A percentile compares a stretch with the other conserved stretches of the same genome.
Conservation (phyloP, 108 stramenopile genomes). For the Chaetoceros tenuissimus region DNA sequence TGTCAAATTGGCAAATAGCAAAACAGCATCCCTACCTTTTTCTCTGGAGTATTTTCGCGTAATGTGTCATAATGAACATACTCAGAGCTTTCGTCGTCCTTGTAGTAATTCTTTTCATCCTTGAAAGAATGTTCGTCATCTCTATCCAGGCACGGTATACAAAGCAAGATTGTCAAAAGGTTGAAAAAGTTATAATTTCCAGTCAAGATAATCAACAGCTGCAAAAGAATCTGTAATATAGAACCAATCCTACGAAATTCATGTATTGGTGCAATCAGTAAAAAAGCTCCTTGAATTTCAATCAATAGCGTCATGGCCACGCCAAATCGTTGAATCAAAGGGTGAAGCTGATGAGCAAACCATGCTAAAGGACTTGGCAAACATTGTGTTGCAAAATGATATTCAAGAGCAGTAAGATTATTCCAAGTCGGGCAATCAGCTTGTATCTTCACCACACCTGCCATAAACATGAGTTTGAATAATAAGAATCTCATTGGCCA, state of each 20-base stretch:
- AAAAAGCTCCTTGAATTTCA: slow-evolving; percentile 51
- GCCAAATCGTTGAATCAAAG: slow-evolving; percentile 34
- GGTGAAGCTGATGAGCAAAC: slow-evolving; percentile 45
- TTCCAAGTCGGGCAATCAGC: slow-evolving; percentile 63
- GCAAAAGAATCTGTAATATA: slow-evolving; percentile 45
- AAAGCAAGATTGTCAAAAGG: slow-evolving; percentile 49
- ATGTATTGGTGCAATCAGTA: slow-evolving; percentile 34
- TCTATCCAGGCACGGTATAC: slow-evolving; percentile 30
- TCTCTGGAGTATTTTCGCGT: too few relatives aligned
- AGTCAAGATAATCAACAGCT: slow-evolving; percentile 50
- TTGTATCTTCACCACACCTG: slow-evolving; percentile 66
- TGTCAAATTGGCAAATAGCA: too few relatives aligned
- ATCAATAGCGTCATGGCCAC: slow-evolving; percentile 54
- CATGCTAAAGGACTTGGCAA: slow-evolving; percentile 53
- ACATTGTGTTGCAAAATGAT: slow-evolving; percentile 68
- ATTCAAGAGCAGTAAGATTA: slow-evolving; percentile 62
- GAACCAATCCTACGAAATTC: slow-evolving; percentile 28
- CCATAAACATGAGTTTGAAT: slow-evolving; percentile 73
- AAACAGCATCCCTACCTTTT: too few relatives aligned
- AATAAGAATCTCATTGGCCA: slow-evolving; percentile 50
- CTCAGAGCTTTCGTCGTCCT: too few relatives aligned
- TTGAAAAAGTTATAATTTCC: slow-evolving; percentile 82
- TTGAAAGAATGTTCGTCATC: slow-evolving; percentile 7
- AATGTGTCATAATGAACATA: too few relatives aligned
- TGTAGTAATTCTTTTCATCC: too few relatives aligned